Evolutionary conservation across 768 basidiomycete species (phyloP), one percentile per base, ranked within the genome.

Genomic region (Boletus reticulatus): DNA sequence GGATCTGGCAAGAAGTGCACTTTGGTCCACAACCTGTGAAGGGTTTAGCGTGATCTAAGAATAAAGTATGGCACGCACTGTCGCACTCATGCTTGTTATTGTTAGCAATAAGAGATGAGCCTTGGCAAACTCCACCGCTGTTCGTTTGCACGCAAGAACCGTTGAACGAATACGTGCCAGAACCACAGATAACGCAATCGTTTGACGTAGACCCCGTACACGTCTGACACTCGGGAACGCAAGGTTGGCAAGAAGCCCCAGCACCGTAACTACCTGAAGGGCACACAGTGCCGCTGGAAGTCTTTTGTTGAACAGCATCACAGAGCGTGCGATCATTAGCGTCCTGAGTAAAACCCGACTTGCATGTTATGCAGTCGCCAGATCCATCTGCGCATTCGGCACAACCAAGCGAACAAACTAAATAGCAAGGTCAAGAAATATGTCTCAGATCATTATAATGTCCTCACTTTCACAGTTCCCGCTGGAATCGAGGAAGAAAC

Each of bases 71-170:
- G 36, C 27, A 50, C 38, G 70, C 64, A 92, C 92, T 81, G 64
- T 94, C 90, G 65, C 93, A 95, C 62, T 85, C 83, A n/a, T 80
- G 74, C 73, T 93, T 94, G 67, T 80, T 79, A 62, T 91, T 92
- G 61, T 96, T 88, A 20, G 84, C 91, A 36, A 94, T 81, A 58
- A 89, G 74, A 44, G 76, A 81, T 11, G 88, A 79, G 8, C 84
- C 84, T 43, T 80, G 74, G 72, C 94, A 96, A 10, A 90, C 82
- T 4, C 94, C 94, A 57, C 81, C 78, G 16, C 71, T 72, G 64
- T 85, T 80, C 32, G 85, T 76, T 45, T 77, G 70, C 17, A 93
- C 89, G 66, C 94, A 94, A 43, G 67, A 76, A 0, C 90, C 88
- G 48, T 87, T 84, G 53, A 89, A 78, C 19, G 80, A 67, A 60